Conservation (phyloP, 305 asterid species). For the Caryopteris hybrid region DNA sequence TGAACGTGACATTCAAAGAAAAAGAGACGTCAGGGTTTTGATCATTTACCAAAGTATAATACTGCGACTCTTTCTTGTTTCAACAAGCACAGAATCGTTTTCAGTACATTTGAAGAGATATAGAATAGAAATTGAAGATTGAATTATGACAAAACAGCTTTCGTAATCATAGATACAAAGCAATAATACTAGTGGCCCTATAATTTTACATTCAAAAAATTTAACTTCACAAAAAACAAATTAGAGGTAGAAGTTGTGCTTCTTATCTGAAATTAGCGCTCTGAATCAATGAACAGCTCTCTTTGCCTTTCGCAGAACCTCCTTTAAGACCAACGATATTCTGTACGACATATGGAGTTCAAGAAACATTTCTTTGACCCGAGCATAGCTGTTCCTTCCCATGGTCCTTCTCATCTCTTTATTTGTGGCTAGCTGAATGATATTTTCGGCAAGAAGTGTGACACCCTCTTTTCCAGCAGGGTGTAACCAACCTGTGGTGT, state of each 20-base stretch:
- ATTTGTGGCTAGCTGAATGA: slow-evolving; percentile 55
- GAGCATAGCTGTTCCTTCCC: slow-evolving; percentile 66
- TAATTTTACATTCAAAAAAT: too few species aligned
- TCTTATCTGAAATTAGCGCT: slow-evolving; percentile 1
- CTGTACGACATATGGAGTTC: slow-evolving; percentile 84
- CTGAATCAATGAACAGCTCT: slow-evolving; percentile 12
- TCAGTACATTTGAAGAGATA: too few species aligned
- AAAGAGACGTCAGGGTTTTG: too few species aligned
- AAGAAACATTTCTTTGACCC: slow-evolving; percentile 69
- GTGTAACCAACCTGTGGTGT: slow-evolving; percentile 82
- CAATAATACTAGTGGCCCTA: too few species aligned
- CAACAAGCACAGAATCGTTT: too few species aligned
- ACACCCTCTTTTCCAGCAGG: slow-evolving; percentile 93
- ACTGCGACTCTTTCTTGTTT: too few species aligned
- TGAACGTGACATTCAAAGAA: too few species aligned
- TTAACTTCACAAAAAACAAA: too few species aligned
- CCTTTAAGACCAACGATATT: slow-evolving; percentile 65
- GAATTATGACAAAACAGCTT: too few species aligned
- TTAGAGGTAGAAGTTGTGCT: slow-evolving; percentile 2
- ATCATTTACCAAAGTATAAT: too few species aligned
- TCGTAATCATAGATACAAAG: too few species aligned
- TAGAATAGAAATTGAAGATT: too few species aligned
- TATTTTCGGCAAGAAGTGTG: slow-evolving; percentile 67
- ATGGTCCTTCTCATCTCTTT: slow-evolving; percentile 51
- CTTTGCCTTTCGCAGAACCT: slow-evolving; percentile 58